Percentiles rank a stretch among this genome's conserved stretches.
These are phyloP conservation scores for Suhomyces kunorum DNA, from an alignment of 1,139 yeast genomes.

Conservation along the genomic window DNA sequence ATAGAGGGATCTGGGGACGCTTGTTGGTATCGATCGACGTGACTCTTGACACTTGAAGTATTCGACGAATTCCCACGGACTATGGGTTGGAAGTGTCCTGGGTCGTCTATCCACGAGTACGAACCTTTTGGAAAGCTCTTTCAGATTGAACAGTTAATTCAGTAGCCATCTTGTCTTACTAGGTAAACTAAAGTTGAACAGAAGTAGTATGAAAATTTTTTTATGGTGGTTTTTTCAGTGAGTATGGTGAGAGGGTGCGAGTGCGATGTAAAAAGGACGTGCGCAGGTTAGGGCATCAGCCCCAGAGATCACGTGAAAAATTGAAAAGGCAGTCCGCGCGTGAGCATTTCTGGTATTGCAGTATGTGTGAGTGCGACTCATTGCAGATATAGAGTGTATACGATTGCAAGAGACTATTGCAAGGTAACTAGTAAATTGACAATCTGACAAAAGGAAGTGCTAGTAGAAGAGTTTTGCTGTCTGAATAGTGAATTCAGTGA, in stretches of 20 bases:
- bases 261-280: slow-evolving; percentile 7
- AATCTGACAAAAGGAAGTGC: no score
- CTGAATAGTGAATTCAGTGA: no score
- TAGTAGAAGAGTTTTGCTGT: no score
- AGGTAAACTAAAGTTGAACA: slow-evolving; percentile 12
- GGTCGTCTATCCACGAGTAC: slow-evolving; percentile 30
- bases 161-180: slow-evolving; percentile 79
- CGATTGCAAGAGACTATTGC: no score
- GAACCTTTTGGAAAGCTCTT: slow-evolving; percentile 99
- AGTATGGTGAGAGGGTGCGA: slow-evolving; percentile 9
- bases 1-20: neutral
- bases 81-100: neutral
- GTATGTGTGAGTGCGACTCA: no score
- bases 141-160: slow-evolving; percentile 99
- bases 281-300: slow-evolving; percentile 15
- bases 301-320: slow-evolving; percentile 6
- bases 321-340: neutral
- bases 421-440: no score
- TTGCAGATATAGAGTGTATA: no score
- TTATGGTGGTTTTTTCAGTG: slow-evolving; percentile 14
- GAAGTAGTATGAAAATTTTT: slow-evolving; percentile 17
- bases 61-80: slow-evolving; percentile 1
- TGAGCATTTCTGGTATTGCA: no score
- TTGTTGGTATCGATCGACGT: neutral
- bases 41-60: neutral